These are phyloP conservation scores for Lachancea cidri DNA, from an alignment of 805 yeast genomes.

Conservation along the genomic window DNA sequence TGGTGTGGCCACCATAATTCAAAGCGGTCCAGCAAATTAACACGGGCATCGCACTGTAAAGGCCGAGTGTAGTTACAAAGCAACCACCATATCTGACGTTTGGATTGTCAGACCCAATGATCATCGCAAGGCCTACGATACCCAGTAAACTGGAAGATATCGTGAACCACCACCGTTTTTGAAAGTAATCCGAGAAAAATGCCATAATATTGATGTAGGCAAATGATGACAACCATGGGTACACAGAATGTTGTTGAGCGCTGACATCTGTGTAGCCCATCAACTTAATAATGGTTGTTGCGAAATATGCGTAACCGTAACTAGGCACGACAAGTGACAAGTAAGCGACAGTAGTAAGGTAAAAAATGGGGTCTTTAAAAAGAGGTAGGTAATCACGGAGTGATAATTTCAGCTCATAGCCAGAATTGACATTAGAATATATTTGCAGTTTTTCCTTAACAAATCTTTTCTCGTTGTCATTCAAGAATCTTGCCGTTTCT, in stretches of 20 bases:
- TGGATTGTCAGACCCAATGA: slow-evolving; percentile 1
- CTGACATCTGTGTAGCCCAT: slow-evolving; percentile 5
- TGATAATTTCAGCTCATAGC: slow-evolving; percentile 1
- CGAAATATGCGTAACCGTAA: slow-evolving; percentile 6
- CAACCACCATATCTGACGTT: slow-evolving; percentile 6
- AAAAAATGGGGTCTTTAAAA: slow-evolving; percentile 6
- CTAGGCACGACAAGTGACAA: slow-evolving; percentile 3
- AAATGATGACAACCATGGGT: slow-evolving; percentile 6
- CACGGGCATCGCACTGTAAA: slow-evolving; percentile 6
- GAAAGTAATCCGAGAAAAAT: slow-evolving; percentile 4
- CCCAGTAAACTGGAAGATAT: slow-evolving; percentile 2
- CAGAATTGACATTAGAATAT: slow-evolving; percentile 4
- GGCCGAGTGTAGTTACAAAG: slow-evolving; percentile 5
- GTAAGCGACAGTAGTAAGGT: slow-evolving; percentile 5
- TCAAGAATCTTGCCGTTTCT: slow-evolving; percentile 6
- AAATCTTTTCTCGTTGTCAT: slow-evolving; percentile 3
- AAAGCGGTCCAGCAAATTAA: slow-evolving; percentile 4
- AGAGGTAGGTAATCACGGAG: slow-evolving; percentile 7
- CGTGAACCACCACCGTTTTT: slow-evolving; percentile 5
- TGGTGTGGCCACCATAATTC: slow-evolving; percentile 4
- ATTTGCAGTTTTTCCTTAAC: slow-evolving; percentile 4
- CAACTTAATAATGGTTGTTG: slow-evolving; percentile 4
- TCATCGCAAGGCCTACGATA: slow-evolving; percentile 6
- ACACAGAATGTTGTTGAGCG: slow-evolving; percentile 5
- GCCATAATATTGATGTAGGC: slow-evolving; percentile 5